Conservation (phyloP, 495 filamentous ascomycete species). For the Choiromyces venosus region DNA sequence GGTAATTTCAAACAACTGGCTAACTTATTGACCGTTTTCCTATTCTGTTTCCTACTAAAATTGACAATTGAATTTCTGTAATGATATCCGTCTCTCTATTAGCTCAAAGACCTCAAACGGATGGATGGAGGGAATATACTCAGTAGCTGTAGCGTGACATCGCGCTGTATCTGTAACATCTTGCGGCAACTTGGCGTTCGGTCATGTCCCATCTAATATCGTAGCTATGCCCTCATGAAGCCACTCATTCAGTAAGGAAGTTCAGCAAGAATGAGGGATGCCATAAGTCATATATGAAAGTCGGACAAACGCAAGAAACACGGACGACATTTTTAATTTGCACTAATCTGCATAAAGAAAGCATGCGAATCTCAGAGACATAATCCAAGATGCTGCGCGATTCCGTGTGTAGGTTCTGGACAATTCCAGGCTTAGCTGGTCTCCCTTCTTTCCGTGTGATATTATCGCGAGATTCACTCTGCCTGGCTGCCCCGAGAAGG, state of each 20-base stretch:
- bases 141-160: neutral
- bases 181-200: neutral
- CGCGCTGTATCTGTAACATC: neutral
- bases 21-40: neutral
- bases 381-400: neutral
- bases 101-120: neutral
- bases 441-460: neutral
- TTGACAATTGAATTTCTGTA: neutral
- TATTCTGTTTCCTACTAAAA: neutral
- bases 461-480: neutral
- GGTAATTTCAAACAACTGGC: neutral
- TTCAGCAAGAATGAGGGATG: neutral
- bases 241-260: neutral
- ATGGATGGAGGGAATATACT: neutral
- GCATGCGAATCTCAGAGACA: neutral
- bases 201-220: neutral
- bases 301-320: neutral
- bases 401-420: neutral
- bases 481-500: neutral
- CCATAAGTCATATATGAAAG: neutral
- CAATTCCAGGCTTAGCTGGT: neutral
- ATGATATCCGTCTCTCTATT: neutral
- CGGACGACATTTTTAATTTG: neutral
- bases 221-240: neutral
- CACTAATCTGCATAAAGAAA: neutral